A percentile compares a stretch with the other conserved stretches of the same genome.
Conservation (phyloP, 345 rosid species). For the Orychophragmus violaceus region DNA sequence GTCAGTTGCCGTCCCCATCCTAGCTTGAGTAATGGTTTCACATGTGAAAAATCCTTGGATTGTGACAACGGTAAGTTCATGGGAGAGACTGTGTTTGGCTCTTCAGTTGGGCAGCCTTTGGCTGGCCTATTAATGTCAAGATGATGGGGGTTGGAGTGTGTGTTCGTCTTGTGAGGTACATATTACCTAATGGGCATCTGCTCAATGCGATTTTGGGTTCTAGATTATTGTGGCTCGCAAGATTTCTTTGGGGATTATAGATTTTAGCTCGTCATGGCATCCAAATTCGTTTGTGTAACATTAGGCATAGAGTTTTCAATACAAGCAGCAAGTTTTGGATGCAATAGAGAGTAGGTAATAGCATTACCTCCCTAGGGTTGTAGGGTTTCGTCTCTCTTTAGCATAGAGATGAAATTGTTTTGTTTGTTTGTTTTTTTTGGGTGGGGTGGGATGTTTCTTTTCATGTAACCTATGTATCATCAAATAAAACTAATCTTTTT, state of each 20-base stretch:
- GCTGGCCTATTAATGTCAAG: constrained; percentile 66
- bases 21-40: constrained; percentile 9
- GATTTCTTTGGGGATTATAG: not conserved
- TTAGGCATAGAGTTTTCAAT: constrained; percentile 20
- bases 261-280: constrained; percentile 22
- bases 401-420: constrained; percentile 5
- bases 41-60: constrained; percentile 37
- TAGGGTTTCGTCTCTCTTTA: constrained; percentile 14
- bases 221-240: constrained; percentile 14
- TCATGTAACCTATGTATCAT: constrained; percentile 24
- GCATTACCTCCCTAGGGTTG: constrained; percentile 22
- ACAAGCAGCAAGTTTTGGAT: constrained; percentile 45
- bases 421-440: constrained; percentile 14
- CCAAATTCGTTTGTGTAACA: constrained; percentile 31
- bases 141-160: constrained; percentile 28
- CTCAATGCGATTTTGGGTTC: constrained; percentile 26
- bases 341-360: constrained; percentile 25
- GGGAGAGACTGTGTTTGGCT: constrained; percentile 45
- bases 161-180: constrained; percentile 10
- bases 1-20: constrained; percentile 32
- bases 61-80: constrained; percentile 64
- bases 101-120: constrained; percentile 45
- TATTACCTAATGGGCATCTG: constrained; percentile 21
- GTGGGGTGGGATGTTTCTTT: not conserved
- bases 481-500: constrained; percentile 12